Evolutionary conservation across 768 basidiomycete genomes (phyloP), one percentile per base, ranked within the genome.

Genomic region (Brasilioporus rufonigricans): DNA sequence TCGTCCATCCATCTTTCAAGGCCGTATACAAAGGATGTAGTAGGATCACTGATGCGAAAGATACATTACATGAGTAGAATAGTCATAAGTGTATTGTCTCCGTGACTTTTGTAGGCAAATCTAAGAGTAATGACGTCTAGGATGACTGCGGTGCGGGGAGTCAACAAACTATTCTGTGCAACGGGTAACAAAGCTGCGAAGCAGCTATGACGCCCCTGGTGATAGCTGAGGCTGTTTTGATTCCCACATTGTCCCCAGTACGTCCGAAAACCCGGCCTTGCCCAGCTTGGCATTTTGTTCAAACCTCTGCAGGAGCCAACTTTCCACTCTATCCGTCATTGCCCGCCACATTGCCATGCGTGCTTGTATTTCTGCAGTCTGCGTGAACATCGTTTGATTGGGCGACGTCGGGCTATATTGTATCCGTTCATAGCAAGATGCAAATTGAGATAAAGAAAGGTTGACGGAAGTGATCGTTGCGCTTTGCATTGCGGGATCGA

Each of bases 381-480:
- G 95, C 5, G 76, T 70, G 69, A 98, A 98, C 27, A 77, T 65
- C 10, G 93, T 97, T 44, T 81, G 78, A 45, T 78, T 73, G 23
- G 75, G 64, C 1, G 82, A 79, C n/a, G 79, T 73, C 1, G 94
- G 95, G 1, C 79, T 77, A 68, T 98, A 98, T 52, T 83, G 85
- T 72, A 98, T 94, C 62, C 83, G 84, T 73, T 98, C 95, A 61
- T 90, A 85, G 68, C 92, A 96, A 36, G 88, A 91, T 58, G 92
- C 89, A 64, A 96, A 94, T 74, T 96, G 92, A n/a, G 93, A 93
- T 27, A 97, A 76, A 13, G 91, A 91, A 48, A 98, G 86, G 75
- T 98, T 98, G 73, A 93, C 87, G 27, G 93, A 93, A 33, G 91
- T 91, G 59, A 93, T 89, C 38, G 88, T 88, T 44, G 90, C 88